A percentile compares a stretch with the other conserved stretches of the same genome.
phyloP scores from a whole-genome alignment of 2,329 filamentous ascomycete genomes.

The Clathrospora elynae region DNA sequence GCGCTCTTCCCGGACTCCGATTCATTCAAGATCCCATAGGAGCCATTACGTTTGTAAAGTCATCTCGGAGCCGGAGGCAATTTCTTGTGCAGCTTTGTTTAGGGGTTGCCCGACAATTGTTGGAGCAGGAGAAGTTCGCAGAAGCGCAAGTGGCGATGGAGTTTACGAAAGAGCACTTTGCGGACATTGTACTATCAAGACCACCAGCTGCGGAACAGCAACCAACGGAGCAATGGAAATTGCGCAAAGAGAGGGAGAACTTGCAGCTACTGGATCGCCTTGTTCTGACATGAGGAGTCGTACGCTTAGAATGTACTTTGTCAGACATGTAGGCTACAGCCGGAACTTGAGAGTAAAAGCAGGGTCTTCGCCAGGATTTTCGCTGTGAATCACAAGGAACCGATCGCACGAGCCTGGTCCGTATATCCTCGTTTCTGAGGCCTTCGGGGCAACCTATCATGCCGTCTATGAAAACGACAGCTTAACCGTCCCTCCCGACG shows the following conservation, averaged over 20 bases:
- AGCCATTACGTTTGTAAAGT: slow-evolving; percentile 16
- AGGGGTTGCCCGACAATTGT: slow-evolving; percentile 35
- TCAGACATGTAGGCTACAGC: too few relatives aligned
- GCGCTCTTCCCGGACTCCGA: slow-evolving; percentile 25
- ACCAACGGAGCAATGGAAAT: slow-evolving; percentile 4
- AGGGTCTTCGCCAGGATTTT: too few relatives aligned
- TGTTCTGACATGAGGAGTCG: slow-evolving; percentile 21
- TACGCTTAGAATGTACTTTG: neutral
- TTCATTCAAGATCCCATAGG: slow-evolving; percentile 34
- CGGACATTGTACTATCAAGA: slow-evolving; percentile 36
- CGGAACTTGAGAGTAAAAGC: too few relatives aligned
- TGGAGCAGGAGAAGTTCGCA: slow-evolving; percentile 35
- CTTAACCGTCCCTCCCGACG: too few relatives aligned
- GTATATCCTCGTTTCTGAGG: too few relatives aligned
- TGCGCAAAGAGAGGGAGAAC: slow-evolving; percentile 25
- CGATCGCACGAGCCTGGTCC: too few relatives aligned
- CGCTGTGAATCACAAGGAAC: too few relatives aligned
- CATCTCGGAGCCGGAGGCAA: slow-evolving; percentile 17
- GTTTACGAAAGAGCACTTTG: slow-evolving; percentile 39
- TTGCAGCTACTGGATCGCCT: slow-evolving; percentile 36
- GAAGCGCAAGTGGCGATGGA: slow-evolving; percentile 40
- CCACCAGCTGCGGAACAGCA: slow-evolving; percentile 6
- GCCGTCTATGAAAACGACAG: too few relatives aligned
- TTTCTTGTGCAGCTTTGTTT: slow-evolving; percentile 41
- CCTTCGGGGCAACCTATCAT: too few relatives aligned